Base-by-base conservation (phyloP, 805 yeast genomes). In the Candida glaebosa region DNA sequence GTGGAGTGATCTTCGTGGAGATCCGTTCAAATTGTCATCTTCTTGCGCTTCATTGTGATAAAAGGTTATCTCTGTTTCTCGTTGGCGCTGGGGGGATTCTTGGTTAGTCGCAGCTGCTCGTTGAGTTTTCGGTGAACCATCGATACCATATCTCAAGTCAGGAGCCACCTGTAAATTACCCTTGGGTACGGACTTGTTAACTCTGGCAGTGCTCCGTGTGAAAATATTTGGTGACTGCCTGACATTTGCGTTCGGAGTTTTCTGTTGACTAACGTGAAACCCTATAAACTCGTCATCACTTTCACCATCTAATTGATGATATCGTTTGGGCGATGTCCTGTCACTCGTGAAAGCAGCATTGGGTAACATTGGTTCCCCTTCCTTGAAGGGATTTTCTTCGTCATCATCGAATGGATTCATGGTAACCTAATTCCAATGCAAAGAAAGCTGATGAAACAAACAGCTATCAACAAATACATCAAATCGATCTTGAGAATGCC, bases 1-100 rank as follows among this genome's bases (percentile, higher is more conserved):
- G 47, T 56, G 30, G 67, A 56, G 47, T 2, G 49, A 42, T 19
- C 61, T 47, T 20, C 61, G 54, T 10, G 76, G 72, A 2, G 75
- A 63, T 3, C 72, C 68, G n/a, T 58, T 50, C 15, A 59, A 45
- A 30, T 47, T 51, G 9, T 52, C 30, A 35, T 56, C 55, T 18
- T 52, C 60, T 4, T 45, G 33, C 22, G 51, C 56, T 15, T 59
- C 65, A 31, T 61, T 63, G 35, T 69, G 69, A 15, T 58, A 64
- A 12, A 81, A 71, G 10, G 75, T 61, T 3, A 81, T 65, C 4
- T 81, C 71, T 3, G 70, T 69, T 31, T 51, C 57, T 31, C 65
- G 68, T 32, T 72, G 72, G 56, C 89, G 76, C 42, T 70, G 75
- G 25, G 95, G 93, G 0, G 95, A 82, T 58, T 86, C 90, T 49